A percentile compares a stretch with the other conserved stretches of the same genome.
These are phyloP conservation scores for Fusarium tjaetaba DNA, from an alignment of 2,329 filamentous ascomycete species.

Conservation along the genomic window DNA sequence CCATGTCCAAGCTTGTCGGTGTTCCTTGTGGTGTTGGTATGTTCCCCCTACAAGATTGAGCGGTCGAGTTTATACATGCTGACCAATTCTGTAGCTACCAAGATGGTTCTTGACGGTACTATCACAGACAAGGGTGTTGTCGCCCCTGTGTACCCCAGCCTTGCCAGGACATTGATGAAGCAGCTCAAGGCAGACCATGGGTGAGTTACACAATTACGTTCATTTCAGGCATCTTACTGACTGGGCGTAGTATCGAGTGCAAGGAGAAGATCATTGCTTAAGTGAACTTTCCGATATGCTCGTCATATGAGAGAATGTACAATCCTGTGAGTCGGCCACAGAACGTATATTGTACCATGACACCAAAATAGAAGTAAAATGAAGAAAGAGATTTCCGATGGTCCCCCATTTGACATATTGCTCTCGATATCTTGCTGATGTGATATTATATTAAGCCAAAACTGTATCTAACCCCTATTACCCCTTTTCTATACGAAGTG, in stretches of 20 bases:
- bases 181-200: constrained; percentile 82
- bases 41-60: not conserved
- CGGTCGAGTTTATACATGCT: not conserved
- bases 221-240: not conserved
- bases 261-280: constrained; percentile 31
- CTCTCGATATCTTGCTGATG: not conserved
- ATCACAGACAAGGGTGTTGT: constrained; percentile 78
- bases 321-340: not conserved
- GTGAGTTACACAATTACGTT: not conserved
- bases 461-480: constrained; percentile 1
- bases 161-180: constrained; percentile 79
- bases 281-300: not conserved
- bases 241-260: constrained; percentile 14
- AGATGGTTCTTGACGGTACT: constrained; percentile 80
- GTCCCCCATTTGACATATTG: not conserved
- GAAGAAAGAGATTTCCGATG: not conserved
- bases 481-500: constrained; percentile 25
- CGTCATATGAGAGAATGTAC: not conserved
- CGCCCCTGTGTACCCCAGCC: constrained; percentile 77
- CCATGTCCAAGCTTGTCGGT: constrained; percentile 87
- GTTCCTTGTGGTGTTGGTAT: constrained; percentile 63
- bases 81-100: constrained; percentile 59
- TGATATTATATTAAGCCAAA: constrained; percentile 23
- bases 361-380: constrained; percentile 18
- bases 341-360: not conserved